Evolutionary conservation across 345 rosid genomes (phyloP), one percentile per base, ranked within the genome.

Genomic region (Gossypium australe): DNA sequence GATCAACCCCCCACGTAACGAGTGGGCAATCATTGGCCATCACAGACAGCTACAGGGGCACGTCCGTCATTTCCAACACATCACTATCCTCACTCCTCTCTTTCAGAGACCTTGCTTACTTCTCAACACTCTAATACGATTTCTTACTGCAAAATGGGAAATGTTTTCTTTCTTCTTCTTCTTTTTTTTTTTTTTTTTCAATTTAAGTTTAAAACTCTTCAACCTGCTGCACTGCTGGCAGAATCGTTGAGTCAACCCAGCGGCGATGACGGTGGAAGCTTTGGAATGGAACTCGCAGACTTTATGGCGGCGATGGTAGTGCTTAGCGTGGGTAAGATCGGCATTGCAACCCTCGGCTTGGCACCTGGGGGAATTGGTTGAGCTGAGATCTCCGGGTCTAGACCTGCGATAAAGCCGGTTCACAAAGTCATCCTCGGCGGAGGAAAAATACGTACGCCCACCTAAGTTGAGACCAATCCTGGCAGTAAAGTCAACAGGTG

Each of bases 221-320:
- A 81, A 91, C 99, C 99, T 92, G 98, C 99, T 95, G 67, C 99
- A 95, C 86, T 95, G 99, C 81, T 95, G 99, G 86, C 99, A 95
- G 88, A 95, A 95, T 38, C 99, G 92, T 86, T 95, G 99, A 80
- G 97, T 92, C 72, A 89, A 78, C 8, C 99, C 97, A 78, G 92
- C 92, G 4, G 97, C 88, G 9, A 91, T 81, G 53, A 92, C 99
- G 2, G 97, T 90, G 7, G 99, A 85, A 1, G 99, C 95, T 67
- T 95, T 95, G 22, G 99, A 95, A 84, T 95, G 99, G 75, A 86
- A 95, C 80, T 95, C 99, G 64, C 99, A 95, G 47, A 95, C 99
- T 81, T 95, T 95, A 73, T 95, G 99, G 71, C 99, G 88, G 47
- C 99, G 86, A 78, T 95, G 99, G 83, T 95, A 95, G 85, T 95